A percentile compares a stretch with the other conserved stretches of the same genome.
phyloP scores from a whole-genome alignment of 495 filamentous ascomycete genomes.

The Penicillium cosmopolitanum region DNA sequence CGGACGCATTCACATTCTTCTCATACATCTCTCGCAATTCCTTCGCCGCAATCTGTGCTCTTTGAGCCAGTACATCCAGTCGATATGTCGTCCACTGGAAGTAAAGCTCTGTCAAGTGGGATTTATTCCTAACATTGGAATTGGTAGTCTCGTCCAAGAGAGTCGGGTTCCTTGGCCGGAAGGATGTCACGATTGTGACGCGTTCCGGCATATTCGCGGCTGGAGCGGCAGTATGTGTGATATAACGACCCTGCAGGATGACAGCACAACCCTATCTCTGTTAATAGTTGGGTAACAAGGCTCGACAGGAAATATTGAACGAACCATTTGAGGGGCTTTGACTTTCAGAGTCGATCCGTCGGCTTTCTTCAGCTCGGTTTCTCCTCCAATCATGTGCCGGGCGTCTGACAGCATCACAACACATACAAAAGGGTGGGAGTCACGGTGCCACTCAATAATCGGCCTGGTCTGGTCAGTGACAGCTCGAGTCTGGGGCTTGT shows the following conservation, averaged over 20 bases:
- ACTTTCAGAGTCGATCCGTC: constrained; percentile 12
- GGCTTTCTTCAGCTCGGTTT: constrained; percentile 7
- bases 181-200: constrained; percentile 74
- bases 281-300: background rate
- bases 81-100: constrained; percentile 69
- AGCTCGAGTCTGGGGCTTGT: background rate
- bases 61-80: constrained; percentile 68
- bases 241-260: constrained; percentile 72
- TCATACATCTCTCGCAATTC: background rate
- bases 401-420: constrained; percentile 8
- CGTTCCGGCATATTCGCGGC: constrained; percentile 66
- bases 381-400: constrained; percentile 1
- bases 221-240: constrained; percentile 68
- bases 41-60: constrained; percentile 16
- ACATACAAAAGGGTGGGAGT: constrained; percentile 9
- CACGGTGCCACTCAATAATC: constrained; percentile 5
- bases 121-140: constrained; percentile 64
- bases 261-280: constrained; percentile 68
- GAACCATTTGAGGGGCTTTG: constrained; percentile 7
- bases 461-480: background rate
- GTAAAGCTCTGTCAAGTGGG: constrained; percentile 66
- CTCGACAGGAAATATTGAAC: background rate
- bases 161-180: constrained; percentile 60
- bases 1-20: background rate
- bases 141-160: constrained; percentile 67